These are phyloP conservation scores for Yamadazyma triangularis DNA, from an alignment of 1,139 yeast genomes.

Conservation along the genomic window DNA sequence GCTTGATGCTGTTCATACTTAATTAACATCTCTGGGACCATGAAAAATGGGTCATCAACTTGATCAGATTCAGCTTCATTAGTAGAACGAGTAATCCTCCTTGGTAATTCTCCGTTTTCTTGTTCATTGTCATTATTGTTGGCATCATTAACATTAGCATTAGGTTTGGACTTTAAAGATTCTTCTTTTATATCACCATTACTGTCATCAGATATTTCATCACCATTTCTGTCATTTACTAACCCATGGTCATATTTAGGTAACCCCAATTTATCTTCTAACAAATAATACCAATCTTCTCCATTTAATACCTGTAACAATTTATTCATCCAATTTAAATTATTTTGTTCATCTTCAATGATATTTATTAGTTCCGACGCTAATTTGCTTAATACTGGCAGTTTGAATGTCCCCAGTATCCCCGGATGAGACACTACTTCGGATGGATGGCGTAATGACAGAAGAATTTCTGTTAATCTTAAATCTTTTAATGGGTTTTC, in stretches of 20 bases:
- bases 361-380: conserved; percentile 71
- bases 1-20: conserved; percentile 33
- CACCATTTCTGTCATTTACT: conserved; percentile 36
- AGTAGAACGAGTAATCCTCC: conserved; percentile 35
- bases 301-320: conserved; percentile 78
- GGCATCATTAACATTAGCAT: neutral
- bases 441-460: conserved; percentile 77
- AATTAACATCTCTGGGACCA: conserved; percentile 31
- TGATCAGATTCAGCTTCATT: conserved; percentile 16
- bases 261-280: conserved; percentile 61
- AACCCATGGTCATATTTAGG: conserved; percentile 67
- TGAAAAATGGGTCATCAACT: conserved; percentile 35
- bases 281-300: conserved; percentile 70
- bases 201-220: conserved; percentile 27
- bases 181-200: neutral
- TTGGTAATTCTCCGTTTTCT: conserved; percentile 51
- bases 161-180: no score
- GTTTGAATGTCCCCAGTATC: conserved; percentile 59
- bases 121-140: conserved; percentile 37
- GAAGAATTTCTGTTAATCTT: conserved; percentile 52
- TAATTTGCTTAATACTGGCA: conserved; percentile 46
- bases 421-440: conserved; percentile 74
- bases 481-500: conserved; percentile 33
- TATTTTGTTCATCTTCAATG: conserved; percentile 76
- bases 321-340: conserved; percentile 64